phyloP scores from a whole-genome alignment of 75 land plant genomes.

The Picea glauca region DNA sequence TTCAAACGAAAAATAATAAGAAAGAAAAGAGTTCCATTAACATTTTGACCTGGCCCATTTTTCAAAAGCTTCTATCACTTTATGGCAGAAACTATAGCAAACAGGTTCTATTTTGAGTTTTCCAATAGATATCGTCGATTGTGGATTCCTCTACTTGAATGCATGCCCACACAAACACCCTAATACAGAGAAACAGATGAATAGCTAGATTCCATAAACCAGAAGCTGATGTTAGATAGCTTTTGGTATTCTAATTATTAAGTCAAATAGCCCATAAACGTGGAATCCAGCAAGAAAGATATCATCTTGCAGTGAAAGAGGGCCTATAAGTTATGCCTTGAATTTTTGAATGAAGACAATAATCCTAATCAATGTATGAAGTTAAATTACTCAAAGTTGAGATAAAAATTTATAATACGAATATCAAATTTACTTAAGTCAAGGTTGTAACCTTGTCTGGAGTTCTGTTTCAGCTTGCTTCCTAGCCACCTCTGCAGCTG shows the following conservation, averaged over 20 bases:
- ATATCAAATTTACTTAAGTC: too few species aligned
- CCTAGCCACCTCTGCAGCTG: conserved; percentile 84
- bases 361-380: neutral
- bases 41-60: too few species aligned
- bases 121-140: too few species aligned
- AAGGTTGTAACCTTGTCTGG: conserved; percentile 39
- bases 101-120: too few species aligned
- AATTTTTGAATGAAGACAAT: neutral
- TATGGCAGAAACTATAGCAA: too few species aligned
- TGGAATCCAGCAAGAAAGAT: neutral
- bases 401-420: neutral
- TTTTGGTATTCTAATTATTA: neutral
- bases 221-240: neutral
- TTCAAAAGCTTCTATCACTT: too few species aligned
- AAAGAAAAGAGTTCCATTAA: too few species aligned
- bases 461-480: conserved; percentile 72
- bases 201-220: neutral
- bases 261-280: neutral
- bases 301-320: too few species aligned
- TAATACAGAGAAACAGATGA: neutral
- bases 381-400: neutral
- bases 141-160: too few species aligned
- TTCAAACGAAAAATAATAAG: too few species aligned
- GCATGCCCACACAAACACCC: too few species aligned
- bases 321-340: neutral